Percentiles rank a stretch among this genome's conserved stretches.
Evolutionary conservation across 495 filamentous ascomycete species (phyloP).

Genomic region (Lentithecium fluviatile): DNA sequence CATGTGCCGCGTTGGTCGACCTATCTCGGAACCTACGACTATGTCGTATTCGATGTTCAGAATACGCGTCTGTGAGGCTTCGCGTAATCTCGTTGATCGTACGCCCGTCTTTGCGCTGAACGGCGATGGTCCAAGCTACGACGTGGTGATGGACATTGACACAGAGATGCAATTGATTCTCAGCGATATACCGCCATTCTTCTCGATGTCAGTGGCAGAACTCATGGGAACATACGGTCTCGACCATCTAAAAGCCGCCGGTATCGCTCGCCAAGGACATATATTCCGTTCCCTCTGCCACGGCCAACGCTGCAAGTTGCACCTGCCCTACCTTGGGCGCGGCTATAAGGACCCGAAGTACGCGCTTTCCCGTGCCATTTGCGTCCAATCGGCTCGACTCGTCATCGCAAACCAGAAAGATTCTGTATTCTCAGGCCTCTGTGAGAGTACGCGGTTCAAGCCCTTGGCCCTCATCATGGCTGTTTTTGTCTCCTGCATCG

Average conservation of each 20-base stretch:
- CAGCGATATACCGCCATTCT: constrained; percentile 31
- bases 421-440: constrained; percentile 22
- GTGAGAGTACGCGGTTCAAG: constrained; percentile 10
- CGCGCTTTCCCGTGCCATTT: constrained; percentile 41
- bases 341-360: constrained; percentile 37
- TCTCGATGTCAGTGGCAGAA: constrained; percentile 10
- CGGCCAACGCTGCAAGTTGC: constrained; percentile 46
- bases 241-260: constrained; percentile 6
- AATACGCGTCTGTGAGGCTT: constrained; percentile 49
- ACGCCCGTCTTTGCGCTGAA: constrained; percentile 33
- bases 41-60: constrained; percentile 52
- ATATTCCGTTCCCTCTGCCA: constrained; percentile 43
- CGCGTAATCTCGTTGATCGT: constrained; percentile 47
- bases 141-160: constrained; percentile 41
- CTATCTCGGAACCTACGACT: constrained; percentile 45
- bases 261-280: constrained; percentile 43
- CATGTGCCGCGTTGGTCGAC: constrained; percentile 33
- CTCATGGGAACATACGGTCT: constrained; percentile 14
- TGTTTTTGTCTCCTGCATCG: constrained; percentile 52
- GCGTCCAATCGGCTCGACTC: constrained; percentile 43
- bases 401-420: constrained; percentile 40
- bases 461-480: constrained; percentile 46
- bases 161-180: constrained; percentile 38
- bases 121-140: constrained; percentile 20
- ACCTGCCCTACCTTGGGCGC: constrained; percentile 44